Evolutionary conservation across 2,329 filamentous ascomycete species (phyloP), one percentile per base, ranked within the genome.

Genomic region (Hymenoscyphus infarciens): DNA sequence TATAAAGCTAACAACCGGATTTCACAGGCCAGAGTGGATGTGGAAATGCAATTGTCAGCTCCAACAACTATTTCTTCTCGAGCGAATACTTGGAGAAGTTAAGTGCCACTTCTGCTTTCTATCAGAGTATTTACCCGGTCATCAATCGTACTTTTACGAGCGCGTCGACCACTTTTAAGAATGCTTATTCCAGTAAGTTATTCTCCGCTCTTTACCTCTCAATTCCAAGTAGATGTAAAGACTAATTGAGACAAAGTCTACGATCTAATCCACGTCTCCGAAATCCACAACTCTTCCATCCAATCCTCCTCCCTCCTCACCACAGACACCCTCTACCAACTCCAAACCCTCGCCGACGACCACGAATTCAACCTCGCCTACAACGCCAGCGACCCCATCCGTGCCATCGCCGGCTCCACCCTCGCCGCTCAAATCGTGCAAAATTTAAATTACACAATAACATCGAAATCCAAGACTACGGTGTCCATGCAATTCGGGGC

Each of bases 321-420:
- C 56, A 69, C 78, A 42, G 77, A 80, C 1, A 82, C 83, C 29
- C 79, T 91, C 61, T 74, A 78, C 69, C 84, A 89, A 73, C 83
- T 95, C 62, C 82, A 83, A 69, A 82, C 83, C n/a, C 85, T 95
- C 35, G 92, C 93, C 69, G 87, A 93, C 74, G 78, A 80, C 63
- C 90, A 95, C 75, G 90, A 97, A 75, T 96, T 84, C 80, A 88
- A 87, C 71, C 85, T 95, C 15, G 91, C 91, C 60, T 96, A 89
- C 83, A 94, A 96, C 78, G 77, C 79, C 67, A 89, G 86, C 77
- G 90, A 93, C 71, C 78, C 82, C 54, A 79, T 83, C 68, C 82
- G 84, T 60, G 82, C 85, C 68, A 80, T 88, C 67, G 79, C 81
- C 2, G 85, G 84, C 65, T 76, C 81, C 62, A 82, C 85, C 27